A percentile compares a stretch with the other conserved stretches of the same genome.
Evolutionary conservation across 352 stramenopile genomes (phyloP).

Genomic region (Phytophthora agathidicida): DNA sequence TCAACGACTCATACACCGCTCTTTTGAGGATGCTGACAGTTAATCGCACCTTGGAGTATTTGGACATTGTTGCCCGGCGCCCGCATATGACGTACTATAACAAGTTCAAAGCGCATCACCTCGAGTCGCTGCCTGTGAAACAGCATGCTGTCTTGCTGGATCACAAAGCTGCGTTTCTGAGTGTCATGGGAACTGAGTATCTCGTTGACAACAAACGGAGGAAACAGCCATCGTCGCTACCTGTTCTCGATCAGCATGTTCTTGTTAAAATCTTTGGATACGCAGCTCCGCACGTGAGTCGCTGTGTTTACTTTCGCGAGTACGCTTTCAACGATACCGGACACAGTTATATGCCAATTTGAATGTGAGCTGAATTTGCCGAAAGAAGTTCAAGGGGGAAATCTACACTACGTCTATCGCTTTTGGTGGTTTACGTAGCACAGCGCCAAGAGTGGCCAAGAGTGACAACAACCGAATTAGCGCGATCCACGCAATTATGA

Average conservation of each 20-base stretch:
- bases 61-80: constrained; percentile 22
- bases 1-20: constrained; percentile 11
- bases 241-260: constrained; percentile 23
- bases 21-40: constrained; percentile 18
- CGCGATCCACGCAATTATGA: not conserved
- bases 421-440: not conserved
- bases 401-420: no score
- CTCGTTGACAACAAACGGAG: constrained; percentile 15
- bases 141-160: constrained; percentile 2
- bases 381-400: no score
- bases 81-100: constrained; percentile 22
- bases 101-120: constrained; percentile 24
- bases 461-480: not conserved
- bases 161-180: constrained; percentile 30
- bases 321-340: constrained; percentile 24
- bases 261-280: constrained; percentile 29
- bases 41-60: constrained; percentile 29
- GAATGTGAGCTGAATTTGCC: no score
- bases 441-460: no score
- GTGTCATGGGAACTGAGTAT: constrained; percentile 12
- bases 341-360: constrained; percentile 22
- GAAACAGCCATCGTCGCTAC: constrained; percentile 5
- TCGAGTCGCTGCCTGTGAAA: constrained; percentile 16
- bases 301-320: constrained; percentile 33
- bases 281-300: constrained; percentile 16